phyloP scores from a whole-genome alignment of 352 stramenopile genomes.

The Pythium monospermum region DNA sequence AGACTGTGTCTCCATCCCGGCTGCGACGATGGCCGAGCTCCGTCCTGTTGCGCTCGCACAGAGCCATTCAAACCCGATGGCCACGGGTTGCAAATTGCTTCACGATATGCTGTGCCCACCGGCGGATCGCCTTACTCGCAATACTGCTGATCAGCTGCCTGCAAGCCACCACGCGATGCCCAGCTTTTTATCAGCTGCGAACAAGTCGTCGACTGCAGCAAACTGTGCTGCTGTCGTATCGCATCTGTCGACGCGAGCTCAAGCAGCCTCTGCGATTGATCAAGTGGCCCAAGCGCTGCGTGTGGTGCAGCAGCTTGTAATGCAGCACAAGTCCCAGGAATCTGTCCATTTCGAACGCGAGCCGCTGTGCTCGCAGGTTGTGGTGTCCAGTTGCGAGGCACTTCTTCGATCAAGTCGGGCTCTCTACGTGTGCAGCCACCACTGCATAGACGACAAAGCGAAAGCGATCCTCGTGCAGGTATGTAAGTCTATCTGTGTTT shows the following conservation, averaged over 20 bases:
- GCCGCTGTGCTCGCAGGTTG: too few relatives aligned
- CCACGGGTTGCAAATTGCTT: background rate
- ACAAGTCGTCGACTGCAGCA: too few relatives aligned
- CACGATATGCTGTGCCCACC: conserved; percentile 3
- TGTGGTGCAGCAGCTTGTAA: too few relatives aligned
- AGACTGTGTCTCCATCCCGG: background rate
- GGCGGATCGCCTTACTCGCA: background rate
- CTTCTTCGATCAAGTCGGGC: background rate
- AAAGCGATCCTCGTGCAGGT: background rate
- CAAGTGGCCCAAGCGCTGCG: too few relatives aligned
- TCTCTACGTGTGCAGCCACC: background rate
- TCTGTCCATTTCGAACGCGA: too few relatives aligned
- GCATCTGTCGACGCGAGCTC: too few relatives aligned
- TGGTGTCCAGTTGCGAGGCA: background rate
- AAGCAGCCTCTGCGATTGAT: too few relatives aligned
- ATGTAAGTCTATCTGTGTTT: too few relatives aligned
- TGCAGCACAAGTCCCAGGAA: too few relatives aligned
- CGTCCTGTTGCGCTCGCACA: background rate
- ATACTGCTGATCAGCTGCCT: background rate
- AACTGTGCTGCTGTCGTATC: too few relatives aligned
- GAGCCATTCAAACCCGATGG: background rate
- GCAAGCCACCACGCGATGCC: too few relatives aligned
- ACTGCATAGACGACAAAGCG: background rate
- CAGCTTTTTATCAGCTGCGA: too few relatives aligned
- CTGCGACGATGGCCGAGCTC: conserved; percentile 1